Percentiles rank a stretch among this genome's conserved stretches.
Conservation (phyloP, 2,329 filamentous ascomycete genomes). For the Camptophora hylomeconis region DNA sequence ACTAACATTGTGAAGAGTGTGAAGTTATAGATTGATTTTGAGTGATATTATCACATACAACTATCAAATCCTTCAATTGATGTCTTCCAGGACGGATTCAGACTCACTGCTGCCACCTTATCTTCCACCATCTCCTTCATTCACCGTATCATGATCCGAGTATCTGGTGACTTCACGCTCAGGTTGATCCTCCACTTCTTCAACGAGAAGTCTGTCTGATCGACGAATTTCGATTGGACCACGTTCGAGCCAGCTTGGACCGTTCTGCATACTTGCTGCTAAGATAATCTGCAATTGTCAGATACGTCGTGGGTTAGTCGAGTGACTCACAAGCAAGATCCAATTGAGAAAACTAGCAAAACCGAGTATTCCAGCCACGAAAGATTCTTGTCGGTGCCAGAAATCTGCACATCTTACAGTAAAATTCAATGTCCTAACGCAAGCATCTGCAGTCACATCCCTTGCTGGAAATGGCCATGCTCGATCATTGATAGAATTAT, state of each 20-base stretch:
- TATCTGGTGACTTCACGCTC: too few species aligned
- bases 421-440: conserved; percentile 22
- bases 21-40: conserved; percentile 52
- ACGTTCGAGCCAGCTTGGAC: too few species aligned
- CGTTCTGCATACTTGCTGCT: too few species aligned
- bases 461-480: conserved; percentile 27
- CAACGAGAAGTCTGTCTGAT: too few species aligned
- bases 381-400: conserved; percentile 20
- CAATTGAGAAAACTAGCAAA: conserved; percentile 8
- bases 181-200: too few species aligned
- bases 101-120: neutral
- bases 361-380: conserved; percentile 19
- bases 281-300: too few species aligned
- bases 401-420: conserved; percentile 19
- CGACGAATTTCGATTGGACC: too few species aligned
- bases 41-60: neutral
- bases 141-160: too few species aligned
- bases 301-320: too few species aligned
- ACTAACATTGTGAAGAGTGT: conserved; percentile 82
- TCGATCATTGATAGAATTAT: conserved; percentile 23
- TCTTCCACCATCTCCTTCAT: neutral
- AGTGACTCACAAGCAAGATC: conserved; percentile 9
- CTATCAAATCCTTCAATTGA: neutral
- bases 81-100: neutral
- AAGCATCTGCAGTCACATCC: conserved; percentile 20